Evolutionary conservation across 2,329 filamentous ascomycete species (phyloP), one percentile per base, ranked within the genome.

Genomic region (Ceratocystis eucalypticola): DNA sequence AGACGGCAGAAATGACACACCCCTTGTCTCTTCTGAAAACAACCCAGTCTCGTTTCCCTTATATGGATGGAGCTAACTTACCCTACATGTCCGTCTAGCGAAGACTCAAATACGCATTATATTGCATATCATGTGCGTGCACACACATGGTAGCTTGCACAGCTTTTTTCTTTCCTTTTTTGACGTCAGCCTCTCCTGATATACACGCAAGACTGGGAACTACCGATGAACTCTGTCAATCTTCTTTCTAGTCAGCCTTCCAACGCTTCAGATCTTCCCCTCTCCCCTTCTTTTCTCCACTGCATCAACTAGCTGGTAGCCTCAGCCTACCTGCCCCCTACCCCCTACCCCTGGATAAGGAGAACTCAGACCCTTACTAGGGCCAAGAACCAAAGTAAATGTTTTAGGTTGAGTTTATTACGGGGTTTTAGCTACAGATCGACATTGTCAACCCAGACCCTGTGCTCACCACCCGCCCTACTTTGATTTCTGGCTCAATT

Each of bases 351-450:
- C 17, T 30, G 55, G 17, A 59, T 33, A 59, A 37, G 55, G 55
- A 63, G 62, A 62, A 62, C 41, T 12, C 61, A 50, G n/a, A 50
- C 45, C 61, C 53, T n/a, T 30, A 57, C 25, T 6, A 17, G 25
- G 25, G 15, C 25, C 20, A 53, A 17, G 48, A 25, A 8, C 22
- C 22, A 28, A 25, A 28, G 22, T n/a, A 28, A 15, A 15, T 53
- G 48, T 28, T 53, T 53, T 53, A 59, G n/a, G 55, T 37, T 59
- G 55, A 30, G 12, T 59, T 59, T 59, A 59, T 59, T 59, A 59
- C 15, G 5, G 25, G 25, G 12, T 59, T 59, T 59, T 55, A 30
- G 8, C 55, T 59, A n/a, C 55, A 59, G 55, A 59, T 59, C 55
- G 30, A 37, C 55, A 59, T 33, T 59, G 55, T 30, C 55, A 59